phyloP scores from a whole-genome alignment of 1,284 basidiomycete species.

The Sporisorium scitamineum region DNA sequence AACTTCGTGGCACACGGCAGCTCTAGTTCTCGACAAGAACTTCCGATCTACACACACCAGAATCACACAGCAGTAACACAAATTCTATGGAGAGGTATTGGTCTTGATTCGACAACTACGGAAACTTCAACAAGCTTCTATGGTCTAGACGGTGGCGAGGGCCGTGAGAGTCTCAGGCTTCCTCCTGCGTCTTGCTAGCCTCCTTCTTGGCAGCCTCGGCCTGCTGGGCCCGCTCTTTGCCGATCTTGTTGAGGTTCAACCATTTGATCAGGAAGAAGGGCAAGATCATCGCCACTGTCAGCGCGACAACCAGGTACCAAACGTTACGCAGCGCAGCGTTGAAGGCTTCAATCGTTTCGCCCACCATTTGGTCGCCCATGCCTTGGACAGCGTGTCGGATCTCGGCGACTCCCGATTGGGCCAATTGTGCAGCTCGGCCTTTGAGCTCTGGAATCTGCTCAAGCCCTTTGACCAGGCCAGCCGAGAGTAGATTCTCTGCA shows the following conservation, averaged over 20 bases:
- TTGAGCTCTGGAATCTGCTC: constrained; percentile 11
- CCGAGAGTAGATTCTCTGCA: constrained; percentile 20
- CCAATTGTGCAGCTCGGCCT: constrained; percentile 11
- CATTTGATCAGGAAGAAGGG: constrained; percentile 29
- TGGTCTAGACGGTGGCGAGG: too few relatives aligned
- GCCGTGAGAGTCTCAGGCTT: constrained; percentile 2
- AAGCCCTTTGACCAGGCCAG: constrained; percentile 14
- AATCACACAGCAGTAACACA: background rate
- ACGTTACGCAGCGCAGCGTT: constrained; percentile 23
- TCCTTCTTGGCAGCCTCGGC: constrained; percentile 2
- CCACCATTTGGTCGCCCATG: constrained; percentile 8
- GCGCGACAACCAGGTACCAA: constrained; percentile 27
- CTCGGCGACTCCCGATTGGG: constrained; percentile 9
- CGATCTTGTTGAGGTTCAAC: constrained; percentile 28
- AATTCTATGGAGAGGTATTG: too few relatives aligned
- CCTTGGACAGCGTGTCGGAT: constrained; percentile 13
- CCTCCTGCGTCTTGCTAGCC: background rate
- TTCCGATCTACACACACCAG: background rate
- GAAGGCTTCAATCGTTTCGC: constrained; percentile 13
- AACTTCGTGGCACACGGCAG: constrained; percentile 40
- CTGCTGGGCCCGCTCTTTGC: constrained; percentile 12
- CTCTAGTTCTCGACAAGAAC: background rate
- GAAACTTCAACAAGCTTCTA: too few relatives aligned
- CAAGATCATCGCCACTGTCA: constrained; percentile 14
- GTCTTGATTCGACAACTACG: background rate